Conservation (phyloP, 169 alveolate species). For the Plasmodium vinckei region DNA sequence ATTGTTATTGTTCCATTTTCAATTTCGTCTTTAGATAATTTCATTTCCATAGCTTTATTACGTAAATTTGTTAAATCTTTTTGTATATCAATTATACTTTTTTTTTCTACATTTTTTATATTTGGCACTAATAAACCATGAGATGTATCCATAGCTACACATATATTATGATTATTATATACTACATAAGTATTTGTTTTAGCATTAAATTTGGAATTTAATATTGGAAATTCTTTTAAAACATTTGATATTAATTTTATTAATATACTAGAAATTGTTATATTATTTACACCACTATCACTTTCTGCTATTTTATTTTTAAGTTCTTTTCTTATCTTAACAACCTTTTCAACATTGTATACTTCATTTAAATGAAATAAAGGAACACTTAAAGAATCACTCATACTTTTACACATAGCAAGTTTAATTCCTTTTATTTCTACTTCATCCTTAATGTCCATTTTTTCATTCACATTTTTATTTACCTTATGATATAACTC, state of each 20-base stretch:
- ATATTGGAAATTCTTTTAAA: slow-evolving; percentile 88
- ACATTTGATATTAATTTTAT: slow-evolving; percentile 93
- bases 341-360: slow-evolving; percentile 29
- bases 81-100: slow-evolving; percentile 91
- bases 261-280: slow-evolving; percentile 92
- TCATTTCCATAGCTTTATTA: slow-evolving; percentile 85
- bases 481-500: slow-evolving; percentile 23
- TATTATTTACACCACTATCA: slow-evolving; percentile 78
- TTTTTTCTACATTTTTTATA: slow-evolving; percentile 91
- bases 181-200: slow-evolving; percentile 80
- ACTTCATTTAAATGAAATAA: slow-evolving; percentile 59
- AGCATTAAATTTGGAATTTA: slow-evolving; percentile 90
- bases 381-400: slow-evolving; percentile 47
- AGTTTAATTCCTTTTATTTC: slow-evolving; percentile 48
- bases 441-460: slow-evolving; percentile 40
- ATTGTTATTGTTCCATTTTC: slow-evolving; percentile 93
- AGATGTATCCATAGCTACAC: slow-evolving; percentile 94
- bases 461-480: background rate
- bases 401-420: slow-evolving; percentile 72
- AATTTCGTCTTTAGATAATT: slow-evolving; percentile 88
- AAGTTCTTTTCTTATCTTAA: slow-evolving; percentile 37
- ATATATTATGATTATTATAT: slow-evolving; percentile 91
- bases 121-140: slow-evolving; percentile 95
- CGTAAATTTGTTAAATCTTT: slow-evolving; percentile 88
- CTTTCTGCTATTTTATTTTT: slow-evolving; percentile 42